Evolutionary conservation across 495 filamentous ascomycete genomes (phyloP).

Genomic region (Lindgomyces ingoldianus): DNA sequence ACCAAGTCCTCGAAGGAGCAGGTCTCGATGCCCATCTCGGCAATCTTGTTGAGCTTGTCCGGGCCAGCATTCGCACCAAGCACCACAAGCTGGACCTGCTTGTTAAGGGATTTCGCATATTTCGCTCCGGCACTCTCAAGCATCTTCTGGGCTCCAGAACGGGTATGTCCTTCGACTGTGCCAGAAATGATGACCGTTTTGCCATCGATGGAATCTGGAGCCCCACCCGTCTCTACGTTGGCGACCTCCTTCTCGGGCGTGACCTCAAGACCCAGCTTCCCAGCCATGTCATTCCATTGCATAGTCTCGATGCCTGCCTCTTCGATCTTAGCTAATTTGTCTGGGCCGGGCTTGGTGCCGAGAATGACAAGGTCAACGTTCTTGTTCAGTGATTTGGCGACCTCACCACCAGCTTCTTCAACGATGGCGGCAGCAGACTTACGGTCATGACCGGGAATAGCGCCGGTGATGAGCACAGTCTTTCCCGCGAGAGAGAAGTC

Average conservation of each 20-base stretch:
- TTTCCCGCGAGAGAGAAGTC: constrained; percentile 16
- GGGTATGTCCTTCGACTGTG: constrained; percentile 21
- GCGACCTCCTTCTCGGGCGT: constrained; percentile 16
- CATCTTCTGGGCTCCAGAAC: constrained; percentile 15
- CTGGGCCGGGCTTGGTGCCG: constrained; percentile 18
- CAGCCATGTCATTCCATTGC: constrained; percentile 22
- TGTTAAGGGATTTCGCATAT: constrained; percentile 29
- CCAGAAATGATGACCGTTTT: constrained; percentile 23
- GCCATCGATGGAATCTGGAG: constrained; percentile 26
- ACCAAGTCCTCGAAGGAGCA: constrained; percentile 22
- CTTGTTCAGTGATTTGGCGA: constrained; percentile 29
- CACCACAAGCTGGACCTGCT: constrained; percentile 22
- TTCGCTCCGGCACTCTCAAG: constrained; percentile 19
- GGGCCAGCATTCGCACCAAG: constrained; percentile 25
- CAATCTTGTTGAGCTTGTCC: constrained; percentile 26
- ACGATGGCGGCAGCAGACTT: constrained; percentile 12
- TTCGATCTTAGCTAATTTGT: constrained; percentile 25
- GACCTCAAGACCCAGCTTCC: constrained; percentile 20
- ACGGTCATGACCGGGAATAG: constrained; percentile 23
- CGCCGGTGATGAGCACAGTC: constrained; percentile 25
- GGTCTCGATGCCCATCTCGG: constrained; percentile 8
- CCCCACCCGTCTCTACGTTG: constrained; percentile 14
- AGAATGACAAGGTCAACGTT: constrained; percentile 25
- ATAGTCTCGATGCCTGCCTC: constrained; percentile 24
- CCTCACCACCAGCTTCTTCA: constrained; percentile 13